These are phyloP conservation scores for Microdochium trichocladiopsis DNA, from an alignment of 2,329 filamentous ascomycete genomes.

Conservation along the genomic window DNA sequence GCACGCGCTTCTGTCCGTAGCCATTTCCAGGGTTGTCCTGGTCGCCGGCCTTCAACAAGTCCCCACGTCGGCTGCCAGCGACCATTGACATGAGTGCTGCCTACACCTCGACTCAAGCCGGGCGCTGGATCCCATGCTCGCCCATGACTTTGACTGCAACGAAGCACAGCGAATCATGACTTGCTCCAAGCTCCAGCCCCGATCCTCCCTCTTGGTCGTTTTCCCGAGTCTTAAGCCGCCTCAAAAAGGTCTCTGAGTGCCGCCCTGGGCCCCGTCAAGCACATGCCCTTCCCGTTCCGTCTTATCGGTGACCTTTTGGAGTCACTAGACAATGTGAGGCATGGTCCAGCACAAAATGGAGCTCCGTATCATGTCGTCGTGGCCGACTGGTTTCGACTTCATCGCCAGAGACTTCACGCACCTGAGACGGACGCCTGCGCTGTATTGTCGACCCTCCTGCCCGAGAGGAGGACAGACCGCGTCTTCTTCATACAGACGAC, in stretches of 20 bases:
- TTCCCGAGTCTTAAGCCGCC: too few relatives aligned
- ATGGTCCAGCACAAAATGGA: constrained; percentile 9
- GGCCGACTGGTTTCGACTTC: constrained; percentile 59
- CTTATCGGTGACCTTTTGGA: constrained; percentile 70
- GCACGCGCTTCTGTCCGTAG: too few relatives aligned
- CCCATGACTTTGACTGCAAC: too few relatives aligned
- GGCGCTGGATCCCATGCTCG: too few relatives aligned
- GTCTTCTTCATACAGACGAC: constrained; percentile 64
- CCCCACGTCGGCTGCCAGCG: too few relatives aligned
- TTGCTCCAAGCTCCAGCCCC: too few relatives aligned
- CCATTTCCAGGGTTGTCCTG: too few relatives aligned
- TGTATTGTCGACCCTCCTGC: constrained; percentile 69
- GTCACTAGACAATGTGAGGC: constrained; percentile 42
- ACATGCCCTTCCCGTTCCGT: constrained; percentile 62
- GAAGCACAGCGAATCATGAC: too few relatives aligned
- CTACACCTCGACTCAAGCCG: too few relatives aligned
- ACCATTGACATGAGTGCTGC: too few relatives aligned
- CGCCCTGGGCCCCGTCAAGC: background rate
- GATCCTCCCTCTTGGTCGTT: too few relatives aligned
- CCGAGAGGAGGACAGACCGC: constrained; percentile 68
- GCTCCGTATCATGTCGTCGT: constrained; percentile 31
- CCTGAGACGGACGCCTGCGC: constrained; percentile 51
- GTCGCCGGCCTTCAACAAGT: too few relatives aligned
- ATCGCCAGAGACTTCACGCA: constrained; percentile 51
- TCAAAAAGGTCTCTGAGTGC: background rate